These are phyloP conservation scores for Coniochaeta prunicola DNA, from an alignment of 2,329 filamentous ascomycete genomes.

Conservation along the genomic window DNA sequence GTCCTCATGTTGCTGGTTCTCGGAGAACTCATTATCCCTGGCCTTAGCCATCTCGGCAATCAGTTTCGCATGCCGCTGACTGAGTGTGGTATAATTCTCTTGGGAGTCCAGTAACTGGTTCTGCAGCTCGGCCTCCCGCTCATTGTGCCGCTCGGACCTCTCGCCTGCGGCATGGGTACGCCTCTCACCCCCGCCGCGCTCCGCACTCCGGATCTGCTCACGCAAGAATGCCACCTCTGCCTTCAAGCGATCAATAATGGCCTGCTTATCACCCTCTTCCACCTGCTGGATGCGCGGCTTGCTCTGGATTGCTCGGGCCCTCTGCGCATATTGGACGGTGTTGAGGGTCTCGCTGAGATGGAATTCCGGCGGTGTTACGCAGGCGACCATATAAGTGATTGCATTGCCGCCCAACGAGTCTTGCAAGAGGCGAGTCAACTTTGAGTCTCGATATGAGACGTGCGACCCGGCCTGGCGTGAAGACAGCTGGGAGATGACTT, in stretches of 20 bases:
- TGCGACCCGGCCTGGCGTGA: slow-evolving; percentile 81
- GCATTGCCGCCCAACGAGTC: slow-evolving; percentile 95
- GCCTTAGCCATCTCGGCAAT: slow-evolving; percentile 90
- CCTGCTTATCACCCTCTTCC: slow-evolving; percentile 90
- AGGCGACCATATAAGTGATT: slow-evolving; percentile 99
- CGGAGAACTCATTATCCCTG: slow-evolving; percentile 58
- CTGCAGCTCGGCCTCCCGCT: slow-evolving; percentile 83
- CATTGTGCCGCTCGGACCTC: slow-evolving; percentile 69
- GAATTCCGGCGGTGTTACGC: slow-evolving; percentile 93
- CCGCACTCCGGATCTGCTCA: slow-evolving; percentile 85
- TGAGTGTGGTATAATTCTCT: slow-evolving; percentile 89
- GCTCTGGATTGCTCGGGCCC: slow-evolving; percentile 92
- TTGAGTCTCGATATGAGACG: slow-evolving; percentile 97
- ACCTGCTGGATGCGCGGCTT: slow-evolving; percentile 93
- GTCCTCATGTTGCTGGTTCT: slow-evolving; percentile 52
- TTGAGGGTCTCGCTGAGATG: slow-evolving; percentile 96
- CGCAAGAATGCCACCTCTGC: slow-evolving; percentile 90
- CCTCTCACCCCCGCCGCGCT: slow-evolving; percentile 50
- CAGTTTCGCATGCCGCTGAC: slow-evolving; percentile 87
- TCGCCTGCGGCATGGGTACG: slow-evolving; percentile 55
- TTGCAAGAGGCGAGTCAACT: slow-evolving; percentile 87
- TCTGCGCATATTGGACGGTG: slow-evolving; percentile 94
- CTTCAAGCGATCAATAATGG: slow-evolving; percentile 85
- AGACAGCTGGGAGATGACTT: slow-evolving; percentile 96
- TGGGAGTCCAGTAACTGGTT: slow-evolving; percentile 89